Base-by-base conservation (phyloP, 495 filamentous ascomycete species). In the Aspergillus mulundensis region DNA sequence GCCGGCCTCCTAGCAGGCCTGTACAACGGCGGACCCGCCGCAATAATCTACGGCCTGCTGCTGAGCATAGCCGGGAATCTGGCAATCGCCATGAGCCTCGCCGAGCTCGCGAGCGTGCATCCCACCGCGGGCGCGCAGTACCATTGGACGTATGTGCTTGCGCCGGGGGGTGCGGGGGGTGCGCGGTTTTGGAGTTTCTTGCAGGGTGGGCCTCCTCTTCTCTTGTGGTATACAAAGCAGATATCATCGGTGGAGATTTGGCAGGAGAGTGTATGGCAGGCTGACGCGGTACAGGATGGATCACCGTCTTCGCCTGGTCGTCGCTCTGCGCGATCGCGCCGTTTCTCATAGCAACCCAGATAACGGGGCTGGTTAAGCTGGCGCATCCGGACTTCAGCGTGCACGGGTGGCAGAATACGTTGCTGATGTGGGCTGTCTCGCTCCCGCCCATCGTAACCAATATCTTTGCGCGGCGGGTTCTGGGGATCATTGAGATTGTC, bases 281-380 rank as follows among this genome's bases (percentile, higher is more conserved):
- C n/a, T n/a, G n/a, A n/a, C n/a, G n/a, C n/a, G n/a, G n/a, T n/a
- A n/a, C n/a, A 57, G 61, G 65, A 56, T 54, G 75, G 64, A 43
- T 63, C 19, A 69, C 77, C 5, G 82, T 57, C 47, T 74, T 55
- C 73, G 76, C 61, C 39, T 81, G 58, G 59, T 68, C 53, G 2
- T 66, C 75, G 8, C 74, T 77, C 7, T 76, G 81, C 19, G 68
- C 72, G 5, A 68, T 74, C 36, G 71, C 64, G 20, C 62, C 76
- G 2, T 86, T 79, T 60, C 65, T 85, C 20, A 73, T 75, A 12
- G 81, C 67, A 12, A 77, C 67, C 25, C 64, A 75, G 56, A 77
- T 80, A 41, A 66, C 77, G 56, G 72, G 74, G 39, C 66, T 82
- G 45, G 61, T 79, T 39, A 62, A 76, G 12, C 58, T 83, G 12